Percentiles rank a stretch among this genome's conserved stretches.
Evolutionary conservation across 768 basidiomycete species (phyloP).

Genomic region (Collybia mongolica): DNA sequence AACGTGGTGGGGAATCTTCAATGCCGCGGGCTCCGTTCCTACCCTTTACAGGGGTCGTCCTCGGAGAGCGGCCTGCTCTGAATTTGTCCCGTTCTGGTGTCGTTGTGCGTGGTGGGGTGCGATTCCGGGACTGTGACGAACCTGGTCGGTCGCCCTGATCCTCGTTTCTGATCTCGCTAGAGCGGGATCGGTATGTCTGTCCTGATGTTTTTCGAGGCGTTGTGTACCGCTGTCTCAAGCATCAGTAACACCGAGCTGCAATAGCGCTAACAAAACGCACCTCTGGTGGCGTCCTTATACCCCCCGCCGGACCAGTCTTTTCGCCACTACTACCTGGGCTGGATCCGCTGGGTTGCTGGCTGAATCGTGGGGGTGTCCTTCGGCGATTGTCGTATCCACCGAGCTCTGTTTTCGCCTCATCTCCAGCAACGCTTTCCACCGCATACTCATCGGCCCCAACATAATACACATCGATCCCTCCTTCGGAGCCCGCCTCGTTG

Average conservation of each 20-base stretch:
- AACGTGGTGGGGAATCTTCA: constrained; percentile 8
- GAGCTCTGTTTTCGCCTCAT: neutral
- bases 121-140: constrained; percentile 11
- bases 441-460: constrained; percentile 34
- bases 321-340: constrained; percentile 2
- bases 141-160: too few species aligned
- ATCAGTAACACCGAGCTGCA: neutral
- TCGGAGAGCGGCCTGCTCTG: neutral
- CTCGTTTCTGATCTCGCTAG: neutral
- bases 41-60: neutral
- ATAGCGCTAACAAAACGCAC: neutral
- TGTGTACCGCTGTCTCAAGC: constrained; percentile 4
- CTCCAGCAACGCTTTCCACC: constrained; percentile 12
- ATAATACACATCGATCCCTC: constrained; percentile 47
- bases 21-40: constrained; percentile 1
- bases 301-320: neutral
- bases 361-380: neutral
- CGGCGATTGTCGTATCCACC: neutral
- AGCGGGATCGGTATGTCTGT: constrained; percentile 3
- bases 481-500: constrained; percentile 31
- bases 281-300: neutral
- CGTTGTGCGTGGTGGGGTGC: constrained; percentile 20
- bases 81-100: constrained; percentile 6
- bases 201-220: constrained; percentile 7
- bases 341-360: neutral